Conservation (phyloP, 1,284 basidiomycete species). For the Trametes sp. region DNA sequence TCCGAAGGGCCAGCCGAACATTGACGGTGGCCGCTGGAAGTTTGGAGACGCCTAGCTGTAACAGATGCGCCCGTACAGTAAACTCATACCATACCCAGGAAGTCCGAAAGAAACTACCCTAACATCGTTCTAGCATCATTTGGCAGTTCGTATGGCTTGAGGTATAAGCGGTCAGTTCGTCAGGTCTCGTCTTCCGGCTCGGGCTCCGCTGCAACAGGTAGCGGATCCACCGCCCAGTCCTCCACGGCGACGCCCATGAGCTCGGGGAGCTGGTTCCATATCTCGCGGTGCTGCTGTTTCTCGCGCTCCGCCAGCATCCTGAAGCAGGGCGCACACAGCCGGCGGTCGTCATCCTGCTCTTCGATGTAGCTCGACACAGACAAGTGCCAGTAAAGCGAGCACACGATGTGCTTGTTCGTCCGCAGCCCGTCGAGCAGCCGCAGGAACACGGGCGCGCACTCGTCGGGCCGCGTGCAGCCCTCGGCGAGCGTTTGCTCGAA, state of each 20-base stretch:
- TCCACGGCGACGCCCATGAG: constrained; percentile 22
- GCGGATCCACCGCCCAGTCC: constrained; percentile 13
- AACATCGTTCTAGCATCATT: no score
- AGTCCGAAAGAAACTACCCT: no score
- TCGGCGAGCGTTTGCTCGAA: constrained; percentile 20
- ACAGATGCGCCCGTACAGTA: no score
- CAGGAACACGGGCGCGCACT: constrained; percentile 18
- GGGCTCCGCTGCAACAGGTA: neutral
- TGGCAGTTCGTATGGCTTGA: no score
- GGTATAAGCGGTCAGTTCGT: no score
- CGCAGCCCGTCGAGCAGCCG: constrained; percentile 19
- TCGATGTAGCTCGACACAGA: constrained; percentile 18
- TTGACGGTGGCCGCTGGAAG: no score
- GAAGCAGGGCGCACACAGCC: constrained; percentile 19
- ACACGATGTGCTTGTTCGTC: constrained; percentile 17
- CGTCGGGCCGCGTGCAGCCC: constrained; percentile 22
- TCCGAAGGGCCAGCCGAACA: no score
- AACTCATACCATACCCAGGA: no score
- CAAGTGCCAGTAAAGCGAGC: constrained; percentile 5
- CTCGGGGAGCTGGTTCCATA: constrained; percentile 21
- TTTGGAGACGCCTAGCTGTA: no score
- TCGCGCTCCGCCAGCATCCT: constrained; percentile 20
- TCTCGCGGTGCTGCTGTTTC: constrained; percentile 18
- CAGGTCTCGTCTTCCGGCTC: neutral
- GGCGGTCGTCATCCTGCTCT: constrained; percentile 16